These are phyloP conservation scores for Diaporthe eres DNA, from an alignment of 2,329 filamentous ascomycete species.

Conservation along the genomic window DNA sequence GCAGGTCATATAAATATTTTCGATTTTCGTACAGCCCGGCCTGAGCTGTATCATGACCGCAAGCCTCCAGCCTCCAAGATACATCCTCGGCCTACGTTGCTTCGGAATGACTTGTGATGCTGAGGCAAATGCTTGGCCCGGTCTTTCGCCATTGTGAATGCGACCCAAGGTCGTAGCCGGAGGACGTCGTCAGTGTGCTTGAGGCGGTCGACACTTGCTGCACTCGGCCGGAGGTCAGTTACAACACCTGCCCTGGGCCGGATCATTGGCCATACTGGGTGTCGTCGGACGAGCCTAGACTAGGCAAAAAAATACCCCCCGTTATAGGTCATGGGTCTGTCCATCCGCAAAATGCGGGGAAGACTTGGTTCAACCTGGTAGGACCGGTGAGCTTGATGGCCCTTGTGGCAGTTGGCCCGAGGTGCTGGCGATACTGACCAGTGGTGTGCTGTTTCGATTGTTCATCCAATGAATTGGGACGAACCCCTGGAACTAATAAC, in stretches of 20 bases:
- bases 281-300: constrained; percentile 25
- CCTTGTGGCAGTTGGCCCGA: constrained; percentile 18
- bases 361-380: constrained; percentile 26
- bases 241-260: constrained; percentile 6
- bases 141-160: constrained; percentile 22
- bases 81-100: constrained; percentile 32
- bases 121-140: constrained; percentile 25
- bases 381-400: constrained; percentile 11
- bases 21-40: neutral
- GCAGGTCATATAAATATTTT: constrained; percentile 7
- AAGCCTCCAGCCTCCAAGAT: neutral
- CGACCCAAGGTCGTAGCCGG: constrained; percentile 21
- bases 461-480: constrained; percentile 20
- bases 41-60: neutral
- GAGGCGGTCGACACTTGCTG: constrained; percentile 23
- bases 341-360: constrained; percentile 29
- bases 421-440: neutral
- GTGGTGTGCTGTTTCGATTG: constrained; percentile 10
- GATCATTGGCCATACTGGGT: constrained; percentile 23
- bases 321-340: constrained; percentile 28
- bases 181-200: constrained; percentile 1
- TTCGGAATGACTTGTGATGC: constrained; percentile 29
- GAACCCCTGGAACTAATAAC: constrained; percentile 24
- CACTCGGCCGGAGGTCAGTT: constrained; percentile 25
- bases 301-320: neutral